phyloP scores from a whole-genome alignment of 192 early-diverging fungal genomes.

The Backusella australiensis region DNA sequence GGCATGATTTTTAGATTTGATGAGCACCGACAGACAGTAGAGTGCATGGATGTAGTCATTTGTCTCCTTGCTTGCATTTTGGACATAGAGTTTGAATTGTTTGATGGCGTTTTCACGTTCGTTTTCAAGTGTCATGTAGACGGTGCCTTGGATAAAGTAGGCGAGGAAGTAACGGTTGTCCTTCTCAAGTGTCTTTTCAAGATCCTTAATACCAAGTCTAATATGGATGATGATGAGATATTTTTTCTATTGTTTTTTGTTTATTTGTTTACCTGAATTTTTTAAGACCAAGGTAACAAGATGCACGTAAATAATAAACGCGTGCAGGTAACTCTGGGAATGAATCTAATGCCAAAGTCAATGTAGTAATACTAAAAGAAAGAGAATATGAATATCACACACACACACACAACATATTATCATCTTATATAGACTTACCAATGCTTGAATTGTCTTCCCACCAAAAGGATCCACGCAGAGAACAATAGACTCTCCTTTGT shows the following conservation, averaged over 20 bases:
- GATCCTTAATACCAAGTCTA: slow-evolving; percentile 34
- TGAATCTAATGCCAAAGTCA: slow-evolving; percentile 51
- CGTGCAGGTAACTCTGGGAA: slow-evolving; percentile 49
- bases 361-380: slow-evolving; percentile 43
- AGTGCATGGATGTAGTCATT: slow-evolving; percentile 49
- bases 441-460: slow-evolving; percentile 56
- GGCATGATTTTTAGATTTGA: slow-evolving; percentile 29
- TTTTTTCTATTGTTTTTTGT: not conserved
- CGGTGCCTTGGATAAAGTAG: slow-evolving; percentile 35
- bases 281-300: slow-evolving; percentile 46
- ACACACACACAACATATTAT: too few species aligned
- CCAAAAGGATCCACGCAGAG: slow-evolving; percentile 52
- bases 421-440: slow-evolving; percentile 28
- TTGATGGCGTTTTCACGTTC: slow-evolving; percentile 44
- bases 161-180: slow-evolving; percentile 29
- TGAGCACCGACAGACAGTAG: slow-evolving; percentile 44
- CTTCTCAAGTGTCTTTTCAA: slow-evolving; percentile 19
- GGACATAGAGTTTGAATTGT: slow-evolving; percentile 48
- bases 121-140: slow-evolving; percentile 39
- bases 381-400: not conserved
- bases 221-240: not conserved
- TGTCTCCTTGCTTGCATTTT: slow-evolving; percentile 49
- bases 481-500: slow-evolving; percentile 38
- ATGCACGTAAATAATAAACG: slow-evolving; percentile 50
- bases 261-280: slow-evolving; percentile 39